Evolutionary conservation across 2,329 filamentous ascomycete genomes (phyloP).

Genomic region (Colletotrichum aenigma): DNA sequence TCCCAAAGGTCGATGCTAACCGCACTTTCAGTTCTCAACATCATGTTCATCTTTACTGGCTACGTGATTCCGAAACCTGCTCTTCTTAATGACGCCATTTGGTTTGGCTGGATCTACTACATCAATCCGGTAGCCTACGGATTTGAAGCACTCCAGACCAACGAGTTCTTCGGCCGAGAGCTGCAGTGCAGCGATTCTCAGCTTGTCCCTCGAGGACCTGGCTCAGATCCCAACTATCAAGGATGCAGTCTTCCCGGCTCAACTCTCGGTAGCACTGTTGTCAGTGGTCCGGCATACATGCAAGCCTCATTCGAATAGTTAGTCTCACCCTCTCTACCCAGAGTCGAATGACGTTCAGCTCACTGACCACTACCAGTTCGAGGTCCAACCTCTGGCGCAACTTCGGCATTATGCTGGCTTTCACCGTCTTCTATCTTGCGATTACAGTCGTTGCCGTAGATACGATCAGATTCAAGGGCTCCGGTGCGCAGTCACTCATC

Average conservation of each 20-base stretch:
- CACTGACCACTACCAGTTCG: slow-evolving; percentile 24
- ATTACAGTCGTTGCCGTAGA: slow-evolving; percentile 76
- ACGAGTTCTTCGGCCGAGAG: slow-evolving; percentile 56
- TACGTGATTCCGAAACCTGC: slow-evolving; percentile 65
- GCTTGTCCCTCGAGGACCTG: slow-evolving; percentile 51
- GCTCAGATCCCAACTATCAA: slow-evolving; percentile 46
- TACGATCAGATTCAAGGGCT: slow-evolving; percentile 59
- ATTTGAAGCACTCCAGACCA: slow-evolving; percentile 64
- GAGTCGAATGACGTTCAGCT: neutral
- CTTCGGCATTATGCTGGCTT: slow-evolving; percentile 79
- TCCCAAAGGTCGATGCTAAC: slow-evolving; percentile 27
- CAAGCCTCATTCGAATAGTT: slow-evolving; percentile 54
- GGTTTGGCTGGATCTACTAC: slow-evolving; percentile 72
- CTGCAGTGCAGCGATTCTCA: slow-evolving; percentile 52
- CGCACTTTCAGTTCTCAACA: slow-evolving; percentile 51
- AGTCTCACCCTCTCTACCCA: neutral
- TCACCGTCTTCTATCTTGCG: slow-evolving; percentile 74
- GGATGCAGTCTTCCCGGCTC: slow-evolving; percentile 63
- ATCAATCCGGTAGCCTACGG: slow-evolving; percentile 70
- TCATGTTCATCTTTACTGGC: slow-evolving; percentile 71
- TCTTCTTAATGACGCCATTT: slow-evolving; percentile 65
- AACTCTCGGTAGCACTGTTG: slow-evolving; percentile 45
- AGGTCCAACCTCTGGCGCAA: slow-evolving; percentile 73
- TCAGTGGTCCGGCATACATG: slow-evolving; percentile 63
- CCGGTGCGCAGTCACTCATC: slow-evolving; percentile 16